Percentiles rank a stretch among this genome's conserved stretches.
Evolutionary conservation across 1,139 yeast species (phyloP).

Genomic region (Oligophagozyma castellii): DNA sequence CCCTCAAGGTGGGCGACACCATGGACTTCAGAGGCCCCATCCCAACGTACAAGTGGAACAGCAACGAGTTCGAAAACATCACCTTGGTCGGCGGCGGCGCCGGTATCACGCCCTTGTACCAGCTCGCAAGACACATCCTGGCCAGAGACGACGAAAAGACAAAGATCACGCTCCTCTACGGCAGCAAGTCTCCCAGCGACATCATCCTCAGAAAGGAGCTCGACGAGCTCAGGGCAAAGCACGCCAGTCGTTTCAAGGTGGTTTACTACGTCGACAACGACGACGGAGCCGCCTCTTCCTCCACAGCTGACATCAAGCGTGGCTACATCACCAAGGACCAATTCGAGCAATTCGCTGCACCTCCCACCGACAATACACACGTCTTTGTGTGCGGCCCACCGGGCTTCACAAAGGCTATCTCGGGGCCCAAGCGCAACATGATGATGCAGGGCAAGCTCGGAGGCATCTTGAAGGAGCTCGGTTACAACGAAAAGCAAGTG

Average conservation of each 20-base stretch:
- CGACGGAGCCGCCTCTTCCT: constrained; percentile 24
- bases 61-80: constrained; percentile 68
- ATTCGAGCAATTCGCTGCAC: constrained; percentile 42
- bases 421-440: constrained; percentile 44
- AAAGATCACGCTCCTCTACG: constrained; percentile 66
- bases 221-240: constrained; percentile 46
- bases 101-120: constrained; percentile 92
- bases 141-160: constrained; percentile 75
- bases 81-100: constrained; percentile 92
- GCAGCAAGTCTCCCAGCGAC: constrained; percentile 63
- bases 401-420: constrained; percentile 66
- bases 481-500: constrained; percentile 77
- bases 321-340: constrained; percentile 70
- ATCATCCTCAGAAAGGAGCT: constrained; percentile 66
- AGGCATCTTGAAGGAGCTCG: constrained; percentile 80
- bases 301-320: constrained; percentile 39
- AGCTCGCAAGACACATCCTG: constrained; percentile 56
- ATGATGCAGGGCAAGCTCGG: constrained; percentile 88
- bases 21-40: constrained; percentile 92
- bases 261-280: constrained; percentile 66
- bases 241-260: constrained; percentile 65
- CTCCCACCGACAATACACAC: constrained; percentile 47
- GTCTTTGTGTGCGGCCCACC: constrained; percentile 90
- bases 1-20: constrained; percentile 65
- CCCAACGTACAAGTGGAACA: constrained; percentile 82